A percentile compares a stretch with the other conserved stretches of the same genome.
These are phyloP conservation scores for Sporothrix mexicana DNA, from an alignment of 2,329 filamentous ascomycete species.

Conservation along the genomic window DNA sequence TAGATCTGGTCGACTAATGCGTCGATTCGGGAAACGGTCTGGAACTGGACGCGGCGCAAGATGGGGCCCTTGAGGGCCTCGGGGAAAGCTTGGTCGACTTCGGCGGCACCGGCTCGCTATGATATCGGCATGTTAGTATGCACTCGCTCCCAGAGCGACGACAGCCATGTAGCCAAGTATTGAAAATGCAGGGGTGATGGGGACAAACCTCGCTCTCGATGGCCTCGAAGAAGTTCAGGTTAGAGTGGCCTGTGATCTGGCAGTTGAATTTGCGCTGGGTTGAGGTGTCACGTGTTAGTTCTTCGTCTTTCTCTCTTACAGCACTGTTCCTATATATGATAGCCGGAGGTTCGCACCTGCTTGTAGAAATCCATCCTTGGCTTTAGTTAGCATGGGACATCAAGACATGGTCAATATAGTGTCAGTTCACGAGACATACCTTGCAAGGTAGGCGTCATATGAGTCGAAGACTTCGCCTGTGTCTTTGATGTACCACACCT, in stretches of 20 bases:
- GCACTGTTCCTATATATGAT: neutral
- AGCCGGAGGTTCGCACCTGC: conserved; percentile 63
- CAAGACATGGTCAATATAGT: neutral
- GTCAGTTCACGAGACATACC: conserved; percentile 60
- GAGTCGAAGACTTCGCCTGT: conserved; percentile 88
- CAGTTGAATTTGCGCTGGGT: conserved; percentile 85
- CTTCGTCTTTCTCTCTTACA: conserved; percentile 27
- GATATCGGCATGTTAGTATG: conserved; percentile 19
- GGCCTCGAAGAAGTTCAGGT: conserved; percentile 90
- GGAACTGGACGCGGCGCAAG: conserved; percentile 88
- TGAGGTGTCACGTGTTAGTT: conserved; percentile 22
- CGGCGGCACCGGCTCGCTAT: conserved; percentile 77
- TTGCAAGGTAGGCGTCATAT: conserved; percentile 85
- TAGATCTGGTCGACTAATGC: conserved; percentile 72
- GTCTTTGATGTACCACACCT: conserved; percentile 92
- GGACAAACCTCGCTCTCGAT: conserved; percentile 82
- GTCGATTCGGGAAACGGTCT: conserved; percentile 86
- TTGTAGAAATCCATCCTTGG: conserved; percentile 89
- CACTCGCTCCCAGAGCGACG: neutral
- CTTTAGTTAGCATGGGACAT: conserved; percentile 44
- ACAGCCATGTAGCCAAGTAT: neutral
- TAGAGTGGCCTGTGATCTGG: conserved; percentile 92
- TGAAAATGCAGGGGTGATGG: neutral
- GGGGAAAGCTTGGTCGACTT: conserved; percentile 91
- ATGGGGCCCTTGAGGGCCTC: conserved; percentile 90